These are phyloP conservation scores for Paramecium sexaurelia DNA, from an alignment of 73 alveolate genomes.

Conservation along the genomic window DNA sequence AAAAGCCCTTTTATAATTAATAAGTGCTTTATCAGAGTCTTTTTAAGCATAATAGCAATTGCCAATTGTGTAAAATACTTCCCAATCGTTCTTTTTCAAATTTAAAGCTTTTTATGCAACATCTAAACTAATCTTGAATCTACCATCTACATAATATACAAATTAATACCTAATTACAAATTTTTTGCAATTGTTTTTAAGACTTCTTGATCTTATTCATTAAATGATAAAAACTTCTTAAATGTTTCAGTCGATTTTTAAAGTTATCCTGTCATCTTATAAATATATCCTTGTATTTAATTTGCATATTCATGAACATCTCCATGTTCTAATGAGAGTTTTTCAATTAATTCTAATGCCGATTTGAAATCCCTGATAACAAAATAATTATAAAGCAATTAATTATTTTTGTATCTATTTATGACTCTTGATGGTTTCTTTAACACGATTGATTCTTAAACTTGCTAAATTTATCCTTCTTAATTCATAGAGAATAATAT, in stretches of 20 bases:
- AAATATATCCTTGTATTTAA: constrained; percentile 71
- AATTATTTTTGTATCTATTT: not conserved
- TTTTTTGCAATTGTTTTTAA: constrained; percentile 92
- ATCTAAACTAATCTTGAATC: constrained; percentile 73
- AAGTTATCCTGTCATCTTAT: constrained; percentile 85
- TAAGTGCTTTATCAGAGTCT: constrained; percentile 75
- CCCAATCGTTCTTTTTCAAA: constrained; percentile 75
- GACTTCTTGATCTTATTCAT: constrained; percentile 83
- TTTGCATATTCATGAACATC: constrained; percentile 67
- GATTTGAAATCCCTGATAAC: constrained; percentile 45
- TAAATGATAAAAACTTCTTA: constrained; percentile 82
- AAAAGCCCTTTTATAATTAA: constrained; percentile 70
- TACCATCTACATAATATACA: constrained; percentile 73
- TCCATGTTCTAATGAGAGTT: constrained; percentile 39
- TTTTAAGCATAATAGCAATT: constrained; percentile 73
- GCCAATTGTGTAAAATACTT: constrained; percentile 78
- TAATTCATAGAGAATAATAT: not conserved
- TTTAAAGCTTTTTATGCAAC: constrained; percentile 59
- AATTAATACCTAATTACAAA: constrained; percentile 35
- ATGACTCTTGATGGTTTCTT: not conserved
- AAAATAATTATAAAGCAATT: constrained; percentile 17
- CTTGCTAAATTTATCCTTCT: not conserved
- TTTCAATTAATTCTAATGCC: constrained; percentile 49
- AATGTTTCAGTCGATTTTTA: constrained; percentile 87
- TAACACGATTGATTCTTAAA: not conserved